Evolutionary conservation across 805 yeast species (phyloP).

Genomic region (Cyberlindnera japonica): DNA sequence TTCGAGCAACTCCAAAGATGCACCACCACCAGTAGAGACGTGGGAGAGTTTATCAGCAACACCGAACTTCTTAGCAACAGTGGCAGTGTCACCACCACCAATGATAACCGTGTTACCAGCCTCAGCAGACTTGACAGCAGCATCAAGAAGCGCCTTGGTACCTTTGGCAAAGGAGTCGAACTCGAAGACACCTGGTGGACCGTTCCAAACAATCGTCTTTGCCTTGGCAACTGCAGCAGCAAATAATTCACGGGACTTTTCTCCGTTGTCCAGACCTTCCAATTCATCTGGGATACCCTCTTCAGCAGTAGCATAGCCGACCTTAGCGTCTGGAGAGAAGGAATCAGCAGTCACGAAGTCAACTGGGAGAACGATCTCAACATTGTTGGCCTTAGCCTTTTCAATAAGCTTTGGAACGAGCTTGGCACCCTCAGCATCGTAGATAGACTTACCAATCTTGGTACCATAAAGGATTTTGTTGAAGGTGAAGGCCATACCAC

Average conservation of each 20-base stretch:
- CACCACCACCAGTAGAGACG: constrained; percentile 99
- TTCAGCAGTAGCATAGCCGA: constrained; percentile 78
- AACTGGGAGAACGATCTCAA: constrained; percentile 89
- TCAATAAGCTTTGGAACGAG: constrained; percentile 87
- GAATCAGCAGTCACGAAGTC: constrained; percentile 95
- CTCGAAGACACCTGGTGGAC: constrained; percentile 99
- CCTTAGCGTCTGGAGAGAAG: constrained; percentile 87
- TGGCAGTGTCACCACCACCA: constrained; percentile 99
- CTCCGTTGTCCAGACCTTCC: constrained; percentile 97
- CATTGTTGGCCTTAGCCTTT: constrained; percentile 95
- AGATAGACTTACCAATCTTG: constrained; percentile 88
- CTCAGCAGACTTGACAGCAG: constrained; percentile 80
- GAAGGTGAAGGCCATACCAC: constrained; percentile 99
- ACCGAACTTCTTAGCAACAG: constrained; percentile 97
- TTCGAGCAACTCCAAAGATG: constrained; percentile 96
- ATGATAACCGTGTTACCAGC: constrained; percentile 92
- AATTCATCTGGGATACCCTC: constrained; percentile 93
- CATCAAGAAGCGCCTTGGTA: constrained; percentile 86
- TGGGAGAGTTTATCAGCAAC: constrained; percentile 95
- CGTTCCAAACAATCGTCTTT: constrained; percentile 99
- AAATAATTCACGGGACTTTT: constrained; percentile 77
- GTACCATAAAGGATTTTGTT: constrained; percentile 85
- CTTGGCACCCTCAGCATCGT: constrained; percentile 92
- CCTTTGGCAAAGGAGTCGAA: constrained; percentile 89
- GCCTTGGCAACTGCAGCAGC: constrained; percentile 83